These are phyloP conservation scores for Dichomitus squalens DNA, from an alignment of 1,284 basidiomycete genomes.

Conservation along the genomic window DNA sequence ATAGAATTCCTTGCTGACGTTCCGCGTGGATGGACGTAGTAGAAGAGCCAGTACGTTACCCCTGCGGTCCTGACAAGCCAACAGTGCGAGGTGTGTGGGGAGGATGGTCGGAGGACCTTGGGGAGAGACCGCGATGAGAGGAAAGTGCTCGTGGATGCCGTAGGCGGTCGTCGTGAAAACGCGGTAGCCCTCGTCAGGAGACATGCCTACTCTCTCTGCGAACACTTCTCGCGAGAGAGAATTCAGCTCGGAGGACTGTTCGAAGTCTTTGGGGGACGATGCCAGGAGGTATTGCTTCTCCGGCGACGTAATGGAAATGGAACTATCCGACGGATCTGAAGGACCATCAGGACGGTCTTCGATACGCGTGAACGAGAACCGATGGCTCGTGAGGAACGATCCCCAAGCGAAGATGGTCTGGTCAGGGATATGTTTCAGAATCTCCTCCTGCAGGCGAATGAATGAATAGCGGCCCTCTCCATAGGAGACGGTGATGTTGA, in stretches of 20 bases:
- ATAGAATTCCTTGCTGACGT: background rate
- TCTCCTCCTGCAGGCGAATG: background rate
- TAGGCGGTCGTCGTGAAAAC: constrained; percentile 13
- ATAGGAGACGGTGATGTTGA: background rate
- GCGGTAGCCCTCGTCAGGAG: background rate
- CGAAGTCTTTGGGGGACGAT: constrained; percentile 14
- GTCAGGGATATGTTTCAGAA: too few species aligned
- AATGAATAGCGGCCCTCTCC: background rate
- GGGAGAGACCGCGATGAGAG: constrained; percentile 2
- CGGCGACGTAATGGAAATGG: too few species aligned
- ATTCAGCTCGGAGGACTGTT: background rate
- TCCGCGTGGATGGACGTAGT: background rate
- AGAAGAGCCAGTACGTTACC: constrained; percentile 4
- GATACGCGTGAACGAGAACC: too few species aligned
- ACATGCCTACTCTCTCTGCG: background rate
- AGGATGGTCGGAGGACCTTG: background rate
- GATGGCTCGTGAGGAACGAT: too few species aligned
- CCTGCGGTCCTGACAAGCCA: constrained; percentile 8
- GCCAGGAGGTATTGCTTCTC: constrained; percentile 1
- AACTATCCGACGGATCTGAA: too few species aligned
- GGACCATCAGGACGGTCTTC: too few species aligned
- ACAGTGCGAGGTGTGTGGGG: constrained; percentile 10
- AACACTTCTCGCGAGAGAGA: constrained; percentile 3
- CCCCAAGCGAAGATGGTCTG: constrained; percentile 1
- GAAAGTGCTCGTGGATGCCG: constrained; percentile 11